Evolutionary conservation across 495 filamentous ascomycete genomes (phyloP).

Genomic region (Tuber microsphaerosporum): DNA sequence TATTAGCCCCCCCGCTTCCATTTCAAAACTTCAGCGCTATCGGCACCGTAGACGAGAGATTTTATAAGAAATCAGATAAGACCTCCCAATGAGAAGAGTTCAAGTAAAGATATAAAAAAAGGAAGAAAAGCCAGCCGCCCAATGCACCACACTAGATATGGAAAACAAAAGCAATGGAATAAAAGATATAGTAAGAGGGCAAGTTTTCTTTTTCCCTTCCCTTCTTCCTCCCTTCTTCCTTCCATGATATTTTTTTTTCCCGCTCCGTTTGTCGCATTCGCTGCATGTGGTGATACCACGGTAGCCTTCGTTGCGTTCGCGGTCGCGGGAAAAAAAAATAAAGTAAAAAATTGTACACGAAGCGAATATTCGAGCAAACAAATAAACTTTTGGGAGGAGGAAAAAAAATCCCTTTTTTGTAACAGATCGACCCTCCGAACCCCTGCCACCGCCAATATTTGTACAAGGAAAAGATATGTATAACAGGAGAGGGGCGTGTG

Average conservation of each 20-base stretch:
- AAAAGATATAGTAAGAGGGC: background rate
- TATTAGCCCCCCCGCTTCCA: background rate
- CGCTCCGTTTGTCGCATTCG: background rate
- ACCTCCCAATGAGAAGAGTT: background rate
- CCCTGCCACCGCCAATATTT: background rate
- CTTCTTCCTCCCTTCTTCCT: background rate
- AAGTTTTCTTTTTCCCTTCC: background rate
- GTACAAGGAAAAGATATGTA: background rate
- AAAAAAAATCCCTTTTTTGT: background rate
- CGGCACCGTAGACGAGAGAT: background rate
- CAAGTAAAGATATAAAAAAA: background rate
- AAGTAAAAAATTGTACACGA: background rate
- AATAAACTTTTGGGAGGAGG: background rate
- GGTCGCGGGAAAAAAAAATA: background rate
- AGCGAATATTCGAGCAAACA: background rate
- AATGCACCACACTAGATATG: background rate
- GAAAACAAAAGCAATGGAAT: background rate
- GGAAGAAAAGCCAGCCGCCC: background rate
- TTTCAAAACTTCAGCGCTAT: background rate
- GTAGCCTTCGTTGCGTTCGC: background rate
- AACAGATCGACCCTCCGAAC: background rate
- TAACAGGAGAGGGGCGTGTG: background rate
- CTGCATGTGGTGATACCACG: background rate
- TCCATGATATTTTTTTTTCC: background rate
- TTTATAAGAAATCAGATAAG: background rate